Conservation (phyloP, 2,329 filamentous ascomycete genomes). For the Didymellaceae sp. region DNA sequence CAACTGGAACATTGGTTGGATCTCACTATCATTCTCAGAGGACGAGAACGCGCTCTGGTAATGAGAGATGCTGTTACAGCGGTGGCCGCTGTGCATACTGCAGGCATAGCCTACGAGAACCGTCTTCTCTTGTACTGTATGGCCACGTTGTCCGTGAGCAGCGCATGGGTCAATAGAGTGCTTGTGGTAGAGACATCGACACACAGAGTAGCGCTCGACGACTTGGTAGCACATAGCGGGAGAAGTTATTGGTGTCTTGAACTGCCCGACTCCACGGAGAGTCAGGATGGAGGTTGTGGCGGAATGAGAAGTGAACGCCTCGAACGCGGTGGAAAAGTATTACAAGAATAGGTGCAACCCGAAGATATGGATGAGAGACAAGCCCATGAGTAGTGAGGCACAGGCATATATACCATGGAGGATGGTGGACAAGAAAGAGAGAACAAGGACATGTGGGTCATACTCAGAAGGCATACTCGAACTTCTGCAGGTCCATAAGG, state of each 20-base stretch:
- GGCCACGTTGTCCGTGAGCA: conserved; percentile 74
- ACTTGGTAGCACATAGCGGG: conserved; percentile 82
- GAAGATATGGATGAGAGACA: conserved; percentile 20
- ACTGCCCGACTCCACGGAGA: background rate
- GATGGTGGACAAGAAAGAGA: conserved; percentile 14
- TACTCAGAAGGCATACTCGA: conserved; percentile 35
- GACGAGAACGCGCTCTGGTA: conserved; percentile 25
- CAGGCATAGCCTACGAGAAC: conserved; percentile 87
- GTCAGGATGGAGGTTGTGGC: conserved; percentile 1
- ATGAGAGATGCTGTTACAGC: conserved; percentile 28
- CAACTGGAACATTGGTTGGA: conserved; percentile 24
- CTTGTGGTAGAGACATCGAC: conserved; percentile 85
- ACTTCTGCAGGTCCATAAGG: conserved; percentile 44
- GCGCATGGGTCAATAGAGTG: conserved; percentile 85
- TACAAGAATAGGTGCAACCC: conserved; percentile 16
- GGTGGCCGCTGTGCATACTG: conserved; percentile 57
- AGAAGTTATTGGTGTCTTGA: background rate
- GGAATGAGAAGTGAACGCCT: conserved; percentile 13
- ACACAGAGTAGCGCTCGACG: conserved; percentile 84
- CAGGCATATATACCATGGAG: conserved; percentile 44
- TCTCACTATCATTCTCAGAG: conserved; percentile 39
- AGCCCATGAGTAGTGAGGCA: conserved; percentile 26
- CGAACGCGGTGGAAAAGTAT: conserved; percentile 19
- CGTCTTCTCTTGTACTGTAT: conserved; percentile 73
- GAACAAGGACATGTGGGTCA: conserved; percentile 32